A percentile compares a stretch with the other conserved stretches of the same genome.
Evolutionary conservation across 179 eudicot genomes (phyloP).

Genomic region (Silene vulgaris): DNA sequence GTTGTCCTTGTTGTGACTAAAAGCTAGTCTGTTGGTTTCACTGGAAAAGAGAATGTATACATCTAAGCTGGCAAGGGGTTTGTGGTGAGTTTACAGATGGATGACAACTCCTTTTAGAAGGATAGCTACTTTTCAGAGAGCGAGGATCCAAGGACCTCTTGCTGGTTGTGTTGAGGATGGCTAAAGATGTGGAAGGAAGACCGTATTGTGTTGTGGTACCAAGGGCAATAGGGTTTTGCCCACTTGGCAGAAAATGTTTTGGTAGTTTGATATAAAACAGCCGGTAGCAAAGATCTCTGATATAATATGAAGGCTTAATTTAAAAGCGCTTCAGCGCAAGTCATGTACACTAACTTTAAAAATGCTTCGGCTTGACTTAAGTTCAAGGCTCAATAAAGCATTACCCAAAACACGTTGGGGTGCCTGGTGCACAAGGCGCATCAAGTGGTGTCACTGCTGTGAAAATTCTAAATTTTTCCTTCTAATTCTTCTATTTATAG

Average conservation of each 20-base stretch:
- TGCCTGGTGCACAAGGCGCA: no score
- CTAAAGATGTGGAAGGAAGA: background rate
- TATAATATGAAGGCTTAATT: background rate
- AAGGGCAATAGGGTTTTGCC: background rate
- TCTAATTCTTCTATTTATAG: no score
- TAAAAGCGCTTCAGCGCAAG: no score
- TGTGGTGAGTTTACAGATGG: background rate
- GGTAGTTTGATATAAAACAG: background rate
- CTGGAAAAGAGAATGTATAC: background rate
- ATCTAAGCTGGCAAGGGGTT: background rate
- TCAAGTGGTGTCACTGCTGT: no score
- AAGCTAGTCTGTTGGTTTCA: background rate
- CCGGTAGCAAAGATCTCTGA: background rate
- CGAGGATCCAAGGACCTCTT: no score
- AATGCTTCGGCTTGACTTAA: no score
- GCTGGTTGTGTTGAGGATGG: background rate
- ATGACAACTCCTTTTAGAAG: background rate
- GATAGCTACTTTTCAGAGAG: background rate
- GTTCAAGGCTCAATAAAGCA: no score
- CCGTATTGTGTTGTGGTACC: background rate
- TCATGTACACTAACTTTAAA: no score
- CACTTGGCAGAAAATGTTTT: background rate
- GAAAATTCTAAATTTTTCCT: no score
- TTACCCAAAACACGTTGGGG: no score
- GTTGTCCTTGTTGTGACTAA: background rate